Percentiles rank a stretch among this genome's conserved stretches.
Evolutionary conservation across 2,329 filamentous ascomycete genomes (phyloP).

Genomic region (Trichoderma sp.): DNA sequence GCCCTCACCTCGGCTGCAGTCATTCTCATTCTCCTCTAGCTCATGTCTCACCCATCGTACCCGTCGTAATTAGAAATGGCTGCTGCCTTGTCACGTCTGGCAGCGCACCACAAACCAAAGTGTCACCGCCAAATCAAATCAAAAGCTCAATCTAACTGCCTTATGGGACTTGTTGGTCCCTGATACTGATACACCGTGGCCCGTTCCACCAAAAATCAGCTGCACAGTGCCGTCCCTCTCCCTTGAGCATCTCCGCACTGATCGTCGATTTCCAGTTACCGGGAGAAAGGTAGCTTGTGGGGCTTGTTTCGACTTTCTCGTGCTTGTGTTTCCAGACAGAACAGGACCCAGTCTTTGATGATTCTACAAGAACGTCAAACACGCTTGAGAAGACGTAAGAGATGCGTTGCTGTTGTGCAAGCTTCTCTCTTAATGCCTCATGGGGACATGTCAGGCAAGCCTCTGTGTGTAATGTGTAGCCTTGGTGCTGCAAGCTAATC

Average conservation of each 20-base stretch:
- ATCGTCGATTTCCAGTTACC: conserved; percentile 19
- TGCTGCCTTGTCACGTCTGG: background rate
- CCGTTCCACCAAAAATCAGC: background rate
- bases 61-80: background rate
- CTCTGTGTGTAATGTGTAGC: background rate
- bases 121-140: background rate
- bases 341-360: background rate
- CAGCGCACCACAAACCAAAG: background rate
- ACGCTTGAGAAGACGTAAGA: background rate
- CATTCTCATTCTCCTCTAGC: background rate
- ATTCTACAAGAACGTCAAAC: background rate
- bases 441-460: background rate
- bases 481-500: background rate
- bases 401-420: background rate
- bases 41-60: background rate
- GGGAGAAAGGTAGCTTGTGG: conserved; percentile 11
- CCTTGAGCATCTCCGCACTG: conserved; percentile 18
- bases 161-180: background rate
- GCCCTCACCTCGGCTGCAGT: background rate
- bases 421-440: conserved; percentile 3
- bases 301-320: conserved; percentile 2
- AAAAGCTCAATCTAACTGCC: background rate
- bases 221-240: background rate
- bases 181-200: background rate
- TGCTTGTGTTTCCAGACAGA: conserved; percentile 1